Base-by-base conservation (phyloP, 2,329 filamentous ascomycete species). In the Fusarium musae region DNA sequence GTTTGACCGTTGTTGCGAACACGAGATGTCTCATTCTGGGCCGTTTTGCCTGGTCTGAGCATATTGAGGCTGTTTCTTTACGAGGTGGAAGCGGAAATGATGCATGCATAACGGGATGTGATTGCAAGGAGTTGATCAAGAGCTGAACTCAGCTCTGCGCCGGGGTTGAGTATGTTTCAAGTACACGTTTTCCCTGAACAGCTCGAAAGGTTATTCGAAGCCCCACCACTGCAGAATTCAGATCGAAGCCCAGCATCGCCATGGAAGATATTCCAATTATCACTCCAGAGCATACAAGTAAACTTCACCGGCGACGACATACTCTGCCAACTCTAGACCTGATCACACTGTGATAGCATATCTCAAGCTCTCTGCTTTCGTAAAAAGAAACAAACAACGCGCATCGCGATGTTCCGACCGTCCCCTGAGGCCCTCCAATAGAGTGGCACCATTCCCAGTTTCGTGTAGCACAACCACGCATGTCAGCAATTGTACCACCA, bases 1-100 rank as follows among this genome's bases (percentile, higher is more conserved):
- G 7, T 26, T 17, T 56, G 21, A 1, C 21, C 23, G 8, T 26
- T 37, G 9, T 6, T 15, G n/a, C 39, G 10, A 37, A 52, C 7
- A 56, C 16, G n/a, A 54, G 32, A 44, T 49, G 26, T 50, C 34
- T 54, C 23, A 40, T n/a, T 15, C n/a, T 52, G 26, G 15, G 50
- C 21, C 43, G 21, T 46, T 26, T 15, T 12, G 9, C 46, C 36
- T 42, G n/a, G 16, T 12, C 50, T 59, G 50, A 26, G 30, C 46
- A 49, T 49, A 43, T 46, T 50, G 34, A 39, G 40, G 47, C 28
- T 44, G 36, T 11, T 37, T 32, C 52, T 73, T 68, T 71, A 73
- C 70, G 61, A 67, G 66, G 52, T 62, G 56, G 30, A 66, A 65
- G 32, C 59, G 57, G 49, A 70, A 59, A 50, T 62, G 32, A 57